These are phyloP conservation scores for Alloteropsis semialata DNA, from an alignment of 176 grass and related monocot genomes.

Conservation along the genomic window DNA sequence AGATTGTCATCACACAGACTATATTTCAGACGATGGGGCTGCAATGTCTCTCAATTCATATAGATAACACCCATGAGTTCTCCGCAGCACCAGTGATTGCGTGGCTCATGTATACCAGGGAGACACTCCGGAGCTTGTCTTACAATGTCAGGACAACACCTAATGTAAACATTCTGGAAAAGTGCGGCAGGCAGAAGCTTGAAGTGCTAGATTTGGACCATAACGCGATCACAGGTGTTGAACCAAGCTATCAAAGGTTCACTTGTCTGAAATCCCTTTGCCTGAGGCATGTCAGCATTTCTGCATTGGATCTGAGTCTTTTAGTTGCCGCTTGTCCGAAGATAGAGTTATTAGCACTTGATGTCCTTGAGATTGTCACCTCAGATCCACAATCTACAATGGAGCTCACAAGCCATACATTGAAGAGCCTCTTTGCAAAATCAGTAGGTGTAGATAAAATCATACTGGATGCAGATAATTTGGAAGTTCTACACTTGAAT, in stretches of 20 bases:
- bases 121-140: slow-evolving; percentile 66
- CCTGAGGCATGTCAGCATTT: slow-evolving; percentile 83
- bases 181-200: slow-evolving; percentile 76
- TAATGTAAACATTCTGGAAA: slow-evolving; percentile 87
- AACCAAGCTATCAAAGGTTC: slow-evolving; percentile 95
- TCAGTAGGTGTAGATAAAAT: slow-evolving; percentile 84
- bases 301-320: slow-evolving; percentile 80
- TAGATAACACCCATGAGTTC: slow-evolving; percentile 77
- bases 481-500: slow-evolving; percentile 78
- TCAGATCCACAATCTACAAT: slow-evolving; percentile 77
- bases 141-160: slow-evolving; percentile 85
- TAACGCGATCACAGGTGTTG: slow-evolving; percentile 82
- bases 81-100: slow-evolving; percentile 93
- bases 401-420: slow-evolving; percentile 73
- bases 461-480: slow-evolving; percentile 88
- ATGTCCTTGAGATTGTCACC: slow-evolving; percentile 90
- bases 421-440: slow-evolving; percentile 80
- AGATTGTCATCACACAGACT: slow-evolving; percentile 91
- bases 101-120: slow-evolving; percentile 95
- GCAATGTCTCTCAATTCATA: slow-evolving; percentile 80
- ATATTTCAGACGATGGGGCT: slow-evolving; percentile 90
- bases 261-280: slow-evolving; percentile 91
- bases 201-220: slow-evolving; percentile 90
- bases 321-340: slow-evolving; percentile 77
- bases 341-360: slow-evolving; percentile 84